Conservation (phyloP, 139 green algal species). For the Volvox africanus region DNA sequence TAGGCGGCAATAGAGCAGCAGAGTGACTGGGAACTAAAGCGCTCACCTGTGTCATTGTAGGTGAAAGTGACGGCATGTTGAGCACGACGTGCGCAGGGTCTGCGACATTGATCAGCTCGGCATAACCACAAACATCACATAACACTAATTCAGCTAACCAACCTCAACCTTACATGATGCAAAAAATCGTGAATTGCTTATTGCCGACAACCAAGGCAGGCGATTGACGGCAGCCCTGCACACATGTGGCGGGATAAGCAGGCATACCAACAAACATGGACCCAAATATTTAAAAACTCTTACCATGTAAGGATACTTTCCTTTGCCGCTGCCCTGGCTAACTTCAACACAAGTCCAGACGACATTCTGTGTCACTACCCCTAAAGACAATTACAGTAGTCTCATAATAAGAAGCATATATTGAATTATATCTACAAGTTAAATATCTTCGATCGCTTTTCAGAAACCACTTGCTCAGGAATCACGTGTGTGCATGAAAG, state of each 20-base stretch:
- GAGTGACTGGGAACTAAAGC: neutral
- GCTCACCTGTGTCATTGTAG: constrained; percentile 90
- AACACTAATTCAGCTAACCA: no score
- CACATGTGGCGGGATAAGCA: neutral
- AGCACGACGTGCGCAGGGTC: constrained; percentile 73
- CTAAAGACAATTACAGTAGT: no score
- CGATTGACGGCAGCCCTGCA: neutral
- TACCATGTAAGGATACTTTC: neutral
- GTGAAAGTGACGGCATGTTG: constrained; percentile 90
- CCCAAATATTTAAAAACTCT: no score
- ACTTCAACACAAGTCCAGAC: neutral
- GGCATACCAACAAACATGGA: neutral
- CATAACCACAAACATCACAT: no score
- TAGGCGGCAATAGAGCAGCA: neutral
- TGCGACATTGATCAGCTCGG: constrained; percentile 33
- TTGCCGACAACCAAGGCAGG: neutral
- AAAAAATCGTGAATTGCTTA: neutral
- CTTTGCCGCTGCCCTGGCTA: neutral
- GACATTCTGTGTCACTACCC: neutral
- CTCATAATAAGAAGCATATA: no score
- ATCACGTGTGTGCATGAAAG: no score
- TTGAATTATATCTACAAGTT: no score
- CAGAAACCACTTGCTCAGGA: no score
- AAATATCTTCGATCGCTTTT: no score
- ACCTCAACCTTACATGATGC: constrained; percentile 9